These are phyloP conservation scores for Mimosa bimucronata DNA, from an alignment of 306 rosid species.

Conservation along the genomic window DNA sequence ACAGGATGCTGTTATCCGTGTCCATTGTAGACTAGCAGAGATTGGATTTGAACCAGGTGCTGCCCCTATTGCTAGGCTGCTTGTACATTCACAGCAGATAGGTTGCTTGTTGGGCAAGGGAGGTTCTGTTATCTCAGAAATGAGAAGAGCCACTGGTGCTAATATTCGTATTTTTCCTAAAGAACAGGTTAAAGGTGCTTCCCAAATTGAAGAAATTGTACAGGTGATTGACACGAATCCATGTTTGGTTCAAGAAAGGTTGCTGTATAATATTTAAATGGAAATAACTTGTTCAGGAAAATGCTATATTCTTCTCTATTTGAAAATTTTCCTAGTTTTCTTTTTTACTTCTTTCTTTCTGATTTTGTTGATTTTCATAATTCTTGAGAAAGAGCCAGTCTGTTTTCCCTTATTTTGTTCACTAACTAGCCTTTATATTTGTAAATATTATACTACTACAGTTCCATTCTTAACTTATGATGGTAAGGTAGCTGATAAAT, in stretches of 20 bases:
- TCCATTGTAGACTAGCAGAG: constrained; percentile 75
- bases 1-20: constrained; percentile 89
- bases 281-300: constrained; percentile 9
- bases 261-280: not conserved
- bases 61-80: constrained; percentile 78
- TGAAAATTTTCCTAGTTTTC: constrained; percentile 7
- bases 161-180: constrained; percentile 77
- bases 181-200: constrained; percentile 66
- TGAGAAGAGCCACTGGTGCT: constrained; percentile 85
- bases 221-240: constrained; percentile 57
- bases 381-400: constrained; percentile 6
- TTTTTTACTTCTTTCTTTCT: not conserved
- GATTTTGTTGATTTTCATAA: not conserved
- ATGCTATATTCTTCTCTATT: constrained; percentile 3
- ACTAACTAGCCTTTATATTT: not conserved
- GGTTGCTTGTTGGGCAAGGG: constrained; percentile 90
- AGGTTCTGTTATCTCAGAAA: constrained; percentile 74
- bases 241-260: constrained; percentile 14
- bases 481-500: not conserved
- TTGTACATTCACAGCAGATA: constrained; percentile 75
- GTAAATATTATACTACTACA: not conserved
- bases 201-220: constrained; percentile 74
- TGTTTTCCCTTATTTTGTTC: not conserved
- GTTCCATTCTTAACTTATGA: constrained; percentile 20
- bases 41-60: constrained; percentile 80